Evolutionary conservation across 179 eudicot genomes (phyloP).

Genomic region (Silene noctiflora): DNA sequence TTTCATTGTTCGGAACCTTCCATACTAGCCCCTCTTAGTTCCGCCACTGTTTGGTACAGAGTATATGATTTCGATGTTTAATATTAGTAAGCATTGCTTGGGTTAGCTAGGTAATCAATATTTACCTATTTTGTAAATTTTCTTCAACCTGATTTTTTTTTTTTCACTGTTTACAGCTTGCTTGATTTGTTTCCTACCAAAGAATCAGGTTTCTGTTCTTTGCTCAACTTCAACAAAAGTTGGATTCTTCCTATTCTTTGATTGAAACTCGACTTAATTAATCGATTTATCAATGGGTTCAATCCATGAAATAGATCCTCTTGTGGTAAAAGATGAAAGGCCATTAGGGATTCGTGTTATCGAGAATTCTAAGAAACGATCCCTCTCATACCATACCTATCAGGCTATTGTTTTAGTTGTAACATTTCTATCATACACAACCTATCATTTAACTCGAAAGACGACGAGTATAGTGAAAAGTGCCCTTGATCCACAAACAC

Average conservation of each 20-base stretch:
- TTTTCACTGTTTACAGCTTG: conserved; percentile 32
- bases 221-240: neutral
- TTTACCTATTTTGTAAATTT: conserved; percentile 8
- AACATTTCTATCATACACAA: conserved; percentile 71
- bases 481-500: conserved; percentile 72
- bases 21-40: no score
- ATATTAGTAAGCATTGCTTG: no score
- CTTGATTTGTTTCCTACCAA: conserved; percentile 25
- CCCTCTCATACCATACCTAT: conserved; percentile 63
- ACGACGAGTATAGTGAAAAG: conserved; percentile 79
- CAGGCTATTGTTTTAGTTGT: conserved; percentile 67
- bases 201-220: neutral
- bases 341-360: conserved; percentile 54
- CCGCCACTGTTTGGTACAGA: no score
- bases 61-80: no score
- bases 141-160: conserved; percentile 4
- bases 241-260: conserved; percentile 12
- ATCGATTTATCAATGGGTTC: conserved; percentile 43
- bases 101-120: no score
- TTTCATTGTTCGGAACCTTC: no score
- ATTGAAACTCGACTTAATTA: conserved; percentile 1
- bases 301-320: conserved; percentile 27
- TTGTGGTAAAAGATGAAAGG: conserved; percentile 35
- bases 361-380: conserved; percentile 41
- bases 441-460: conserved; percentile 75